Conservation (phyloP, 148 eudicot species). For the Arctostaphylos glauca region DNA sequence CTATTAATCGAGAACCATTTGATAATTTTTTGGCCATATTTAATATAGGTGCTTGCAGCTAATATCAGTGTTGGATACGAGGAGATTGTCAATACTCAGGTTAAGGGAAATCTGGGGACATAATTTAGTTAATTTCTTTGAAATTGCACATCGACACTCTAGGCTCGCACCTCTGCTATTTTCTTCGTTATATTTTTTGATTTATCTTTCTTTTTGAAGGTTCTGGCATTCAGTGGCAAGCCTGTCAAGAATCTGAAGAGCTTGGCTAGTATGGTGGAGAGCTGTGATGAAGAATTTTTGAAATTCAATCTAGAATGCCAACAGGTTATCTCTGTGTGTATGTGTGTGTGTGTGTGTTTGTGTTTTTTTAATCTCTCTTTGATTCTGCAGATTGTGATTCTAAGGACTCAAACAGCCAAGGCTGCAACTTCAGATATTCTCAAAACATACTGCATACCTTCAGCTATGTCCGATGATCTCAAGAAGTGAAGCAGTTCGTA, state of each 20-base stretch:
- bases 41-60: constrained; percentile 45
- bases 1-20: not conserved
- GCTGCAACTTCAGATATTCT: too few species aligned
- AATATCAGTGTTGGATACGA: constrained; percentile 51
- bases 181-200: not conserved
- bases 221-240: constrained; percentile 43
- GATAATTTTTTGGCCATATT: not conserved
- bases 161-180: not conserved
- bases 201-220: constrained; percentile 18
- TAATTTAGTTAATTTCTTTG: not conserved
- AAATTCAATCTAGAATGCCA: constrained; percentile 42
- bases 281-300: constrained; percentile 38
- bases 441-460: too few species aligned
- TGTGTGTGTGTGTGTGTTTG: not conserved
- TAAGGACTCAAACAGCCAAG: too few species aligned
- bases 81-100: constrained; percentile 51
- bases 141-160: not conserved
- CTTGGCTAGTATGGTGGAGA: constrained; percentile 43
- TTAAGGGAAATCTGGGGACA: not conserved
- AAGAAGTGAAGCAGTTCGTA: too few species aligned
- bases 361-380: too few species aligned
- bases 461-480: too few species aligned
- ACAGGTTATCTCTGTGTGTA: constrained; percentile 24
- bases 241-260: constrained; percentile 47
- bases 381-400: too few species aligned